Conservation (phyloP, 495 filamentous ascomycete species). For the Trichoderma reesei region DNA sequence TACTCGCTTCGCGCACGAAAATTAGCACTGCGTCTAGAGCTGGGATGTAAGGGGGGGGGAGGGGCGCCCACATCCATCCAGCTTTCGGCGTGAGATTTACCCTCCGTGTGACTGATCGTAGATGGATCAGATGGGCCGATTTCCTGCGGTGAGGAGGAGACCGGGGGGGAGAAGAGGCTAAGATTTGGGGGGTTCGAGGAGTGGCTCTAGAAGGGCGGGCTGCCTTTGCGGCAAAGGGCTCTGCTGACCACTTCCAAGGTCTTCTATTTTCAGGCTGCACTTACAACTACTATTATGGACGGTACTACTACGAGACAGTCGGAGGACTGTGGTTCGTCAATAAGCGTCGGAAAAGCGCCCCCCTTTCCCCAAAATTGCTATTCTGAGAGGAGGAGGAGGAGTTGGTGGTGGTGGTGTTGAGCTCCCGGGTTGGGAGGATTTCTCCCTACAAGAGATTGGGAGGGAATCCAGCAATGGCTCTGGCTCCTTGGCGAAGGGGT, state of each 20-base stretch:
- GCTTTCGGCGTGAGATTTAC: slow-evolving; percentile 7
- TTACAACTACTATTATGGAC: too few relatives aligned
- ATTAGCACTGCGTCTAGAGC: background rate
- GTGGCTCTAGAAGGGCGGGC: background rate
- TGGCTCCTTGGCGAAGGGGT: background rate
- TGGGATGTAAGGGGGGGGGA: too few relatives aligned
- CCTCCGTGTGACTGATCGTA: slow-evolving; percentile 7
- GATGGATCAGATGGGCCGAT: slow-evolving; percentile 8
- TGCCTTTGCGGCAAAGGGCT: background rate
- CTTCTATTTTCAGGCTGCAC: background rate
- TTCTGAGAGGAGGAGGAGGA: too few relatives aligned
- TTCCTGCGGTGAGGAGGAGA: background rate
- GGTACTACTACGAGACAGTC: too few relatives aligned
- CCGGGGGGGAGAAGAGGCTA: too few relatives aligned
- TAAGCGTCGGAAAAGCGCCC: background rate
- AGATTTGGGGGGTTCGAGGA: background rate
- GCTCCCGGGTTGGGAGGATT: background rate
- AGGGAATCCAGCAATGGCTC: too few relatives aligned
- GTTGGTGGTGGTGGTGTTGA: background rate
- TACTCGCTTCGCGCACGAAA: background rate
- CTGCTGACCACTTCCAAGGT: slow-evolving; percentile 1
- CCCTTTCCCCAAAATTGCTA: background rate
- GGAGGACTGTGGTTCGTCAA: background rate
- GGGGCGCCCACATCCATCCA: background rate
- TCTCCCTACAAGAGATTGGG: background rate